Evolutionary conservation across 1,139 yeast genomes (phyloP).

Genomic region (Blastobotrys illinoisensis): DNA sequence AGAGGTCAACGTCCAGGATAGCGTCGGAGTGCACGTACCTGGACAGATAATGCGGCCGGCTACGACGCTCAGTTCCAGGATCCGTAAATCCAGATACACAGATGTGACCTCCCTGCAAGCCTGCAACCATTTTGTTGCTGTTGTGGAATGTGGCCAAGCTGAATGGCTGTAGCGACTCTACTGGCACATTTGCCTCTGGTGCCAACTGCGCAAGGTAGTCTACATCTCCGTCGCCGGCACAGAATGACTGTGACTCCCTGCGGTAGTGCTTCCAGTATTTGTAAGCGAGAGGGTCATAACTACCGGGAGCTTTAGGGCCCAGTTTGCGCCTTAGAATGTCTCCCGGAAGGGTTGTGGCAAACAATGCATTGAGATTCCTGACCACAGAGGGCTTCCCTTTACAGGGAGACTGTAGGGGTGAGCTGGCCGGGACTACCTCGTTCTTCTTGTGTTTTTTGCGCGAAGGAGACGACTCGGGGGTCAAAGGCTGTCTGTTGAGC

Average conservation of each 20-base stretch:
- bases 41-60: neutral
- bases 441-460: slow-evolving; percentile 5
- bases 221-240: neutral
- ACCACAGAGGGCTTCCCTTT: neutral
- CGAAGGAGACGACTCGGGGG: slow-evolving; percentile 11
- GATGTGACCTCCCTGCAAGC: slow-evolving; percentile 8
- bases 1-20: slow-evolving; percentile 4
- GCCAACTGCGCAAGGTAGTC: neutral
- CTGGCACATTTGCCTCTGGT: slow-evolving; percentile 1
- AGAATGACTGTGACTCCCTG: slow-evolving; percentile 3
- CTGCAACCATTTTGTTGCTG: slow-evolving; percentile 1
- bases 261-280: slow-evolving; percentile 1
- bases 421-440: neutral
- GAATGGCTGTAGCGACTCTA: slow-evolving; percentile 1
- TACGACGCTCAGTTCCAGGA: neutral
- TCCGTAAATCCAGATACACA: neutral
- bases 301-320: neutral
- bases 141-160: slow-evolving; percentile 2
- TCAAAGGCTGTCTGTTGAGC: slow-evolving; percentile 2
- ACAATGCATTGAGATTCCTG: neutral
- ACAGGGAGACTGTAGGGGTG: neutral
- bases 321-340: neutral
- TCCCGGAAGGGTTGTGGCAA: neutral
- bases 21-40: neutral
- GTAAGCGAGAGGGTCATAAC: neutral